Evolutionary conservation across 768 basidiomycete genomes (phyloP), one percentile per base, ranked within the genome.

Genomic region (Leccinum longicurvipes): DNA sequence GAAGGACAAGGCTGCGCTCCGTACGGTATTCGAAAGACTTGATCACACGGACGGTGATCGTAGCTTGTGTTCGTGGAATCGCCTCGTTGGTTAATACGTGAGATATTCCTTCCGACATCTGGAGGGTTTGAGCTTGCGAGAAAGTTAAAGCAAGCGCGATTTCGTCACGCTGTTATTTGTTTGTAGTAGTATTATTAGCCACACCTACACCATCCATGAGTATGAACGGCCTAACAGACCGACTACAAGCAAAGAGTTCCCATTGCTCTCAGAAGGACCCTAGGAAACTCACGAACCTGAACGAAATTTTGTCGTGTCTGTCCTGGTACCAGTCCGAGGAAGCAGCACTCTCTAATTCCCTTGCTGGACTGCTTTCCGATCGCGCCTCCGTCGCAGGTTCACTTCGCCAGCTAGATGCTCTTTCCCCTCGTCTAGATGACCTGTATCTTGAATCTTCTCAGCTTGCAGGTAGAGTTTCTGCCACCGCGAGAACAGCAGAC

Each of bases 11-110:
- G 67, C 83, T 87, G 62, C 87, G 87, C 68, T 93, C 89, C 53
- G 94, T 98, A 53, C 96, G 83, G 72, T 84, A 98, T 67, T 85
- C 86, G 70, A 99, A 96, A 19, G 91, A 93, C 69, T 99, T 99
- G 76, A 99, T 91, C 59, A 98, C 80, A 29, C 96, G 86, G 48
- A 98, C 72, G 7, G 96, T 98, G 55, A 98, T 74, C 5, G 92
- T 93, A 21, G 93, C 92, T 58, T 84, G 78, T 3, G 87, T 86
- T 62, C 74, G 79, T 10, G 92, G 88, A 3, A 80, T 77, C 27
- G 83, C 77, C 51, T 80, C 74, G 73, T 87, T 93, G 42, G 86
- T 85, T 41, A 85, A 77, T 31, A 72, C 63, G 53, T 79, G 76
- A 48, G 75, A 74, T 61, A 74, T 72, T 55, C 67, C 69, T 44